Base-by-base conservation (phyloP, 768 basidiomycete species). In the Suillus cothurnatus region DNA sequence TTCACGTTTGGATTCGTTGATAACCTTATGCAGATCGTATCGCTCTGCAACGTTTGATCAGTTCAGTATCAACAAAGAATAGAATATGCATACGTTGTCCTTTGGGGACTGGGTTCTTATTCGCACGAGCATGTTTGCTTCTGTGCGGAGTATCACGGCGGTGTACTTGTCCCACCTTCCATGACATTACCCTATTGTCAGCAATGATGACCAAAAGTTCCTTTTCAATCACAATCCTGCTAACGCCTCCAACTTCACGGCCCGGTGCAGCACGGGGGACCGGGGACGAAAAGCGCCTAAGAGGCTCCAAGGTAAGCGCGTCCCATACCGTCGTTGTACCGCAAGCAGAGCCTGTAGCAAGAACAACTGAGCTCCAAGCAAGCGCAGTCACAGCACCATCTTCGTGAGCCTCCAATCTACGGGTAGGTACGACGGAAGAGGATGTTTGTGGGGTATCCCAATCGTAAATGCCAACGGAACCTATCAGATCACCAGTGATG, bases 281-380 rank as follows among this genome's bases (percentile, higher is more conserved):
- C 17, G 87, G 86, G 3, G 82, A 81, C 0, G 81, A 66, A 69
- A 93, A 88, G 31, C 81, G 78, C 26, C 88, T 82, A 56, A 93
- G 70, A 5, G 78, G 82, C 39, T 81, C 81, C 38, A 92, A 81
- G 0, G 86, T 89, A 67, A 92, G 77, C 3, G 85, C 84, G 68
- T 94, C 90, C 81, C 87, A 92, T 17, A 90, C 80, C 21, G 77
- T 79, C 3, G 87, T 82, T 7, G 81, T 78, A 4, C 93, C 93
- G 2, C 81, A 75, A 0, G 83, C 80, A 28, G 90, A 90, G 34
- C 93, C 93, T 0, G 88, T 89, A 15, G 85, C 82, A 56, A 94
- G 77, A 19, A 86, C 79, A n/a, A 81, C 64, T 4, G 84, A 79
- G 64, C 85, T 88, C 82, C 89, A 85, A 1, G 85, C 81, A 23